phyloP scores from a whole-genome alignment of 306 rosid species.

The Begonia loranthoides region DNA sequence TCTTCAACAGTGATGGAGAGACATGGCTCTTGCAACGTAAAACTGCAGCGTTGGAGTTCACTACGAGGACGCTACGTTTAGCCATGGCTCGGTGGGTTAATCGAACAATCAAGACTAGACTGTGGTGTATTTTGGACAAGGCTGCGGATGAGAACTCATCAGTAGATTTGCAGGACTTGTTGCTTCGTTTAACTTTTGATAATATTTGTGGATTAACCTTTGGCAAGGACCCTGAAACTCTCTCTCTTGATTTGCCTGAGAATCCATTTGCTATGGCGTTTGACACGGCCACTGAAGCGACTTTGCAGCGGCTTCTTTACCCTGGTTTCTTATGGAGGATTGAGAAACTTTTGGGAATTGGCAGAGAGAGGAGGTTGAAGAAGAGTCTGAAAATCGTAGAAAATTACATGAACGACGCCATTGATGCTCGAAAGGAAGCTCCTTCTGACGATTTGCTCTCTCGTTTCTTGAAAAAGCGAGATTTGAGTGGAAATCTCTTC shows the following conservation, averaged over 20 bases:
- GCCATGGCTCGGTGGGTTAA: conserved; percentile 98
- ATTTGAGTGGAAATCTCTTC: conserved; percentile 36
- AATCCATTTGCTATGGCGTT: conserved; percentile 55
- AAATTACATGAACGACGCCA: conserved; percentile 66
- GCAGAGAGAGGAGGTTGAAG: conserved; percentile 35
- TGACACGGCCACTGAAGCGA: conserved; percentile 72
- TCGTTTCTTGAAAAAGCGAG: conserved; percentile 62
- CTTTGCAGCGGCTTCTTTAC: conserved; percentile 62
- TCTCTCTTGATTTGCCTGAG: conserved; percentile 46
- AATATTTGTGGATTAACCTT: conserved; percentile 89
- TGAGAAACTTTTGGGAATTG: conserved; percentile 38
- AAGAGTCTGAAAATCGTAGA: conserved; percentile 44
- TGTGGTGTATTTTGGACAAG: conserved; percentile 72
- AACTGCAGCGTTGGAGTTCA: conserved; percentile 94
- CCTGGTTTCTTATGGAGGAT: conserved; percentile 58
- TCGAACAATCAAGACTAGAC: conserved; percentile 56
- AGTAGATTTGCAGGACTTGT: conserved; percentile 76
- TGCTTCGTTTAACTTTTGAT: conserved; percentile 74
- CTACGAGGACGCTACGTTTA: conserved; percentile 66
- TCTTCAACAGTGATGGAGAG: conserved; percentile 86
- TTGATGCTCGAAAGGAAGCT: conserved; percentile 32
- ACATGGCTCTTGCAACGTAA: conserved; percentile 87
- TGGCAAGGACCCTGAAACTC: conserved; percentile 81
- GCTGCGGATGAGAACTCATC: conserved; percentile 29
- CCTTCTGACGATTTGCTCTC: conserved; percentile 80